A percentile compares a stretch with the other conserved stretches of the same genome.
These are phyloP conservation scores for Lasiodiplodia theobromae DNA, from an alignment of 2,329 filamentous ascomycete genomes.

Conservation along the genomic window DNA sequence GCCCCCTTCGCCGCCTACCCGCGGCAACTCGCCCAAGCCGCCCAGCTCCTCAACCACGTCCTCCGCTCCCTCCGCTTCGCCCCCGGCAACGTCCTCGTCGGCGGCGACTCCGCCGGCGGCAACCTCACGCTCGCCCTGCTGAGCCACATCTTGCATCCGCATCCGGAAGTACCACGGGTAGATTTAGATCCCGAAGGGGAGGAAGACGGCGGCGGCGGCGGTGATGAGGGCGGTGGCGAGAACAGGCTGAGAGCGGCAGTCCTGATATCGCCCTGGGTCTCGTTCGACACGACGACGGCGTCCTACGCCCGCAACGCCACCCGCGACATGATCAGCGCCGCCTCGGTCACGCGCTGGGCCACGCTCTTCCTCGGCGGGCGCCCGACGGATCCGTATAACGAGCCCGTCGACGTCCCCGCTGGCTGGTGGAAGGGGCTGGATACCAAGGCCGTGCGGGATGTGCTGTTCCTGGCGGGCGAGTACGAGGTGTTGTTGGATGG, in stretches of 20 bases:
- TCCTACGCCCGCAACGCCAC: background rate
- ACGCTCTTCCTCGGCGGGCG: constrained; percentile 20
- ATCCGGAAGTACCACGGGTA: constrained; percentile 30
- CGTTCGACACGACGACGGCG: background rate
- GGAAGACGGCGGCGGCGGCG: no score
- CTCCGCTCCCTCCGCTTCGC: constrained; percentile 25
- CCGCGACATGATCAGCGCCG: background rate
- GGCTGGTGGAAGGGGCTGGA: constrained; percentile 24
- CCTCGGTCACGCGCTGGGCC: constrained; percentile 2
- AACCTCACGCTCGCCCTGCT: constrained; percentile 36
- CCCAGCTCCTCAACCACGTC: constrained; percentile 35
- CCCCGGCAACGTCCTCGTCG: background rate
- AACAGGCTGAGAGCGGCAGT: background rate
- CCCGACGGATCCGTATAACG: constrained; percentile 20
- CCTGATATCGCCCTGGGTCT: constrained; percentile 11
- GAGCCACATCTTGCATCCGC: constrained; percentile 39
- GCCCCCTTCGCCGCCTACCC: constrained; percentile 37
- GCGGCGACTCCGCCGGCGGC: constrained; percentile 37
- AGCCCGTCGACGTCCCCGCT: constrained; percentile 18
- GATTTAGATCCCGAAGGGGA: background rate
- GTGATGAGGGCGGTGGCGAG: no score
- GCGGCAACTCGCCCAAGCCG: constrained; percentile 37
- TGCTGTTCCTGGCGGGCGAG: constrained; percentile 13
- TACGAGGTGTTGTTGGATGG: constrained; percentile 25
- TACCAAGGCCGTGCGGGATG: background rate